Percentiles rank a stretch among this genome's conserved stretches.
Conservation (phyloP, 192 early-diverging fungal genomes). For the Funneliformis mosseae region DNA sequence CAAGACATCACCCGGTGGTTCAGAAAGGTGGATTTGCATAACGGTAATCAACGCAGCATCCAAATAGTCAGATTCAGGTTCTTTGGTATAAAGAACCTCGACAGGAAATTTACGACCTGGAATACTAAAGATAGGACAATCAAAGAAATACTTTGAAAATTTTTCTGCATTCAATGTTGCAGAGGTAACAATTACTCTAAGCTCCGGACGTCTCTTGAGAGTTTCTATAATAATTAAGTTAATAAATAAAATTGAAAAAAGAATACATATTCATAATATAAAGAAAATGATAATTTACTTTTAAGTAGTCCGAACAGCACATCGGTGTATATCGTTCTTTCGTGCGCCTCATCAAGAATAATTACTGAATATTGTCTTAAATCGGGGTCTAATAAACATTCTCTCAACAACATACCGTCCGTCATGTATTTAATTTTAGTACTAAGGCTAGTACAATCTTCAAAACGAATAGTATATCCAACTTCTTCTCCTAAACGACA, state of each 20-base stretch:
- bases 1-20: constrained; percentile 91
- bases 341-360: constrained; percentile 98
- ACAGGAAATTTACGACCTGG: constrained; percentile 95
- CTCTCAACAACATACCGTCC: constrained; percentile 95
- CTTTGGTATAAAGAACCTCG: constrained; percentile 92
- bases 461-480: constrained; percentile 98
- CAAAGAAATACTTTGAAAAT: constrained; percentile 86
- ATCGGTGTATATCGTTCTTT: constrained; percentile 95
- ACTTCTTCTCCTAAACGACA: constrained; percentile 91
- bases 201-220: constrained; percentile 75
- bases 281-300: constrained; percentile 39
- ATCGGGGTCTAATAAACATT: constrained; percentile 83
- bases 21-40: constrained; percentile 96
- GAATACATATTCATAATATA: background rate
- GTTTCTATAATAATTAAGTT: constrained; percentile 45
- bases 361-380: constrained; percentile 89
- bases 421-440: constrained; percentile 99
- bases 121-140: constrained; percentile 96
- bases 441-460: constrained; percentile 90
- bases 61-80: constrained; percentile 93
- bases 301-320: constrained; percentile 94
- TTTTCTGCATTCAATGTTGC: constrained; percentile 95
- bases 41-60: constrained; percentile 91
- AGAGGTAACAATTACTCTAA: constrained; percentile 94
- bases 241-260: background rate